Conservation (phyloP, 2,329 filamentous ascomycete species). For the Lachnellula willkommii region DNA sequence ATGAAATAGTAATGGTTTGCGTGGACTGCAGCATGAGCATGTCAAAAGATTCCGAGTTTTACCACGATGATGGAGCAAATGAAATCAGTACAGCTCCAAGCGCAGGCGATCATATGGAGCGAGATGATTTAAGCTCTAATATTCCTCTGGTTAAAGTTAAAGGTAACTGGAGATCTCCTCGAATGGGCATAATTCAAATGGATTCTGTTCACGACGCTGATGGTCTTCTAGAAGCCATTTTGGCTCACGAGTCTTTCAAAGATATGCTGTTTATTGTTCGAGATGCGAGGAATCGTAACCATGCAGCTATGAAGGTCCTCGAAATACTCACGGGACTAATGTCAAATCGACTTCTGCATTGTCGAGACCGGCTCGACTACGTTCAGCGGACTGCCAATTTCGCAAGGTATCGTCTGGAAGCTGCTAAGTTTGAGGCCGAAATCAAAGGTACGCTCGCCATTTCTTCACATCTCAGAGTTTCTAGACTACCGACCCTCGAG, state of each 20-base stretch:
- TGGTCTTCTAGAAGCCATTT: neutral
- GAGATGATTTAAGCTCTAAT: neutral
- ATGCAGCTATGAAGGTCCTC: neutral
- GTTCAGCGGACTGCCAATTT: neutral
- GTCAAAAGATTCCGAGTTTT: neutral
- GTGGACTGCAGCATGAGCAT: conserved; percentile 4
- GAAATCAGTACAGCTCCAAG: neutral
- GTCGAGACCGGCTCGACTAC: neutral
- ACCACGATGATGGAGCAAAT: neutral
- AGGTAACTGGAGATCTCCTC: neutral
- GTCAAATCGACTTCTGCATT: neutral
- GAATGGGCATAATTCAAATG: neutral
- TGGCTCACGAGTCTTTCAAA: conserved; percentile 1
- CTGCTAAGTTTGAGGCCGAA: neutral
- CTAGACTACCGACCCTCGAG: no score
- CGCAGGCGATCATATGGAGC: neutral
- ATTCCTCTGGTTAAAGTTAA: neutral
- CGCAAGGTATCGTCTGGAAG: neutral
- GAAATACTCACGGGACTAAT: neutral
- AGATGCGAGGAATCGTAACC: neutral
- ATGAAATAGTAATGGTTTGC: conserved; percentile 1
- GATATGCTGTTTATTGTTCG: neutral
- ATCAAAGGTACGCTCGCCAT: no score
- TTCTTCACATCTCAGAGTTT: no score
- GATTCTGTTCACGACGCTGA: neutral